Evolutionary conservation across 768 basidiomycete genomes (phyloP).

Genomic region (Xerocomus spinulosus): DNA sequence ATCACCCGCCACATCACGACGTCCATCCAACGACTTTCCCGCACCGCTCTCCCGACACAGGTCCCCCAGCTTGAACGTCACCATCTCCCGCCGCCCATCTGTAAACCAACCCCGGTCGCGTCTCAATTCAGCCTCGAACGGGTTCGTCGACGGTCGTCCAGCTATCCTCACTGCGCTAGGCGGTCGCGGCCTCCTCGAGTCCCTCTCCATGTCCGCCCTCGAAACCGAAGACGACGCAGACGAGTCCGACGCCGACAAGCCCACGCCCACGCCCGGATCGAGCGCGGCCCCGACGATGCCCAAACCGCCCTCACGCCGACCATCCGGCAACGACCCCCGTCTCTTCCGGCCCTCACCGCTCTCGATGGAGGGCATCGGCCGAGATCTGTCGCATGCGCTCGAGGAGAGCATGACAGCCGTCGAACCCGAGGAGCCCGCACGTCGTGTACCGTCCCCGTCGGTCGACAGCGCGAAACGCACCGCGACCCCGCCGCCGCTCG

Average conservation of each 20-base stretch:
- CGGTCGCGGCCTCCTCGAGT: conserved; percentile 36
- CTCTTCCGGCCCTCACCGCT: conserved; percentile 13
- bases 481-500: conserved; percentile 6
- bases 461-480: conserved; percentile 1
- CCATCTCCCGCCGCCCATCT: conserved; percentile 29
- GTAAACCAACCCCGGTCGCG: conserved; percentile 22
- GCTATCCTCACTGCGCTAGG: conserved; percentile 19
- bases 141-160: conserved; percentile 16
- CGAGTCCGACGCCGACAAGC: conserved; percentile 18
- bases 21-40: conserved; percentile 29
- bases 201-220: conserved; percentile 50
- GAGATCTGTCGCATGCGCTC: conserved; percentile 29
- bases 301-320: conserved; percentile 7
- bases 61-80: conserved; percentile 25
- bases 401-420: conserved; percentile 16
- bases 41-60: conserved; percentile 18
- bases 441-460: neutral
- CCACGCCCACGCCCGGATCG: conserved; percentile 1
- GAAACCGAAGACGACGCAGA: conserved; percentile 44
- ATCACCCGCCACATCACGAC: conserved; percentile 48
- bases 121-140: conserved; percentile 16
- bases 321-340: conserved; percentile 7
- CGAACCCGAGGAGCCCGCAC: neutral
- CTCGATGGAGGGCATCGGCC: conserved; percentile 33
- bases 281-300: neutral